Evolutionary conservation across 345 rosid genomes (phyloP).

Genomic region (Salix exigua): DNA sequence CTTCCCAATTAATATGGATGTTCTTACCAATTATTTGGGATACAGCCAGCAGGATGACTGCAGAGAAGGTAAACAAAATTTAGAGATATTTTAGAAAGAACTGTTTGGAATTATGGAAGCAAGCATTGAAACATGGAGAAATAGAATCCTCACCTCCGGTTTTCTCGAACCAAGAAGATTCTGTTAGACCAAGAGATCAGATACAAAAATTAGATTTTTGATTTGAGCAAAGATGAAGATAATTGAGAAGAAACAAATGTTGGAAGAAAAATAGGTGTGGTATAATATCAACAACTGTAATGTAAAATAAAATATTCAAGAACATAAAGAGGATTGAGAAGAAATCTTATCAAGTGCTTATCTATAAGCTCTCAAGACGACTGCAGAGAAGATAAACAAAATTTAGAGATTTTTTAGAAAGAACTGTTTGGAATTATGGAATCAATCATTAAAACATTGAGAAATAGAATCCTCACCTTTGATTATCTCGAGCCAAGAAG

Average conservation of each 20-base stretch:
- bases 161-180: fast-evolving
- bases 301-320: too few species aligned
- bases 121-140: neutral
- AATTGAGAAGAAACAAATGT: neutral
- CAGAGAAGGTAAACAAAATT: neutral
- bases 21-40: neutral
- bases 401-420: neutral
- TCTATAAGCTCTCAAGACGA: too few species aligned
- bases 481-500: neutral
- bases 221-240: too few species aligned
- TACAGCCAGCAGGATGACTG: too few species aligned
- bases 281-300: too few species aligned
- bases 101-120: neutral
- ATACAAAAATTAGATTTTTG: too few species aligned
- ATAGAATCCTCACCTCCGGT: neutral
- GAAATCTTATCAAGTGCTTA: too few species aligned
- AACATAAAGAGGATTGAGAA: too few species aligned
- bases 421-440: neutral
- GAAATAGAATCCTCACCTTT: neutral
- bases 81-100: neutral
- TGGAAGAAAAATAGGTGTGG: too few species aligned
- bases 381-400: neutral
- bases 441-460: too few species aligned
- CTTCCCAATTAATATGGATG: neutral
- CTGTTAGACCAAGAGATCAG: too few species aligned